These are phyloP conservation scores for Ophiostoma pallidulum DNA, from an alignment of 2,329 filamentous ascomycete genomes.

Conservation along the genomic window DNA sequence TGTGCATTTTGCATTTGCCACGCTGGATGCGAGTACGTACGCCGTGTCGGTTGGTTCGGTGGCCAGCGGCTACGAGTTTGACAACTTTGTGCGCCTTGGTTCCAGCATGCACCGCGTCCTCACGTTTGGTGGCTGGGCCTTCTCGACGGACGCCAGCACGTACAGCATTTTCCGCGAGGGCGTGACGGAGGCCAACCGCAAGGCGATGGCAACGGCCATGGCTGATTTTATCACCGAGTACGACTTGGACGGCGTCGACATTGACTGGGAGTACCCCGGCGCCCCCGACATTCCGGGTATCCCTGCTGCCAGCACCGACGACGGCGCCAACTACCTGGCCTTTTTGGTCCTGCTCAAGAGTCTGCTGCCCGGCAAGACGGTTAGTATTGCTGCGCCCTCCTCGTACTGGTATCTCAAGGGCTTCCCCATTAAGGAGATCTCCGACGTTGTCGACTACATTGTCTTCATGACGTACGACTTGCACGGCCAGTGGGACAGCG, in stretches of 20 bases:
- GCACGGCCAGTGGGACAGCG: slow-evolving; percentile 31
- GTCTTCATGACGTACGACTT: slow-evolving; percentile 28
- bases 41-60: slow-evolving; percentile 18
- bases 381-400: slow-evolving; percentile 22
- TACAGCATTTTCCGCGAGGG: slow-evolving; percentile 27
- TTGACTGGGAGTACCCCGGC: slow-evolving; percentile 14
- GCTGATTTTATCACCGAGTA: slow-evolving; percentile 8
- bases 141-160: slow-evolving; percentile 28
- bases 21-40: slow-evolving; percentile 17
- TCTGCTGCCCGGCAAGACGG: slow-evolving; percentile 18
- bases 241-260: slow-evolving; percentile 11
- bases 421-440: slow-evolving; percentile 24
- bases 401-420: slow-evolving; percentile 26
- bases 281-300: slow-evolving; percentile 22
- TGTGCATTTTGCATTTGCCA: slow-evolving; percentile 26
- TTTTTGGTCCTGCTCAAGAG: slow-evolving; percentile 22
- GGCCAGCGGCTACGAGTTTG: slow-evolving; percentile 20
- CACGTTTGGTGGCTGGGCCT: slow-evolving; percentile 37
- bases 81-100: slow-evolving; percentile 20
- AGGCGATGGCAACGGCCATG: slow-evolving; percentile 9
- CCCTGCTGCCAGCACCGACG: slow-evolving; percentile 20
- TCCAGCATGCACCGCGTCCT: slow-evolving; percentile 30
- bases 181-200: slow-evolving; percentile 10
- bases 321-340: slow-evolving; percentile 28
- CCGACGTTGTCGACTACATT: slow-evolving; percentile 24